A percentile compares a stretch with the other conserved stretches of the same genome.
Conservation (phyloP, 2,329 filamentous ascomycete species). For the Triangularia verruculosa region DNA sequence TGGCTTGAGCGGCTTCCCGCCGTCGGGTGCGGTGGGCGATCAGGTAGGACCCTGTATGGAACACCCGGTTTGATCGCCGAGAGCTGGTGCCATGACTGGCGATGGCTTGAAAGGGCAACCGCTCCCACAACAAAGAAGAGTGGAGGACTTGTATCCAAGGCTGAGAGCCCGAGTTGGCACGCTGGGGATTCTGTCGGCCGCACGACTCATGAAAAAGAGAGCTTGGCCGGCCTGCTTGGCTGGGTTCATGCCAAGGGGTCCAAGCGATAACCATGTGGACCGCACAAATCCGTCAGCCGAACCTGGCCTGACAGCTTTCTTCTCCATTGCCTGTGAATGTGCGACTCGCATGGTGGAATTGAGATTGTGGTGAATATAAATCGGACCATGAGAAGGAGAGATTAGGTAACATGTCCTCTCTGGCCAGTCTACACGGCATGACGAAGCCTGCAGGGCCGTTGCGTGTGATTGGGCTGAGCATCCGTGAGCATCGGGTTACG, state of each 20-base stretch:
- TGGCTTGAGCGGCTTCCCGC: background rate
- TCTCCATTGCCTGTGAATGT: background rate
- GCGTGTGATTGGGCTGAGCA: background rate
- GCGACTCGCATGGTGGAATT: background rate
- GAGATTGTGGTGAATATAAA: background rate
- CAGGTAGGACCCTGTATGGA: background rate
- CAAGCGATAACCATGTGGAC: constrained; percentile 11
- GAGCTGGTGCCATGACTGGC: background rate
- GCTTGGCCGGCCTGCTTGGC: constrained; percentile 15
- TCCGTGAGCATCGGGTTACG: too few relatives aligned
- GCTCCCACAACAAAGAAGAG: too few relatives aligned
- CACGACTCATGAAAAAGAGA: constrained; percentile 18
- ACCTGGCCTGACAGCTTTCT: background rate
- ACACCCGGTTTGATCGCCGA: background rate
- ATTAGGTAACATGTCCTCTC: background rate
- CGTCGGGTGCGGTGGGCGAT: background rate
- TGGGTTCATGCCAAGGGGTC: constrained; percentile 12
- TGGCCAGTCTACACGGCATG: background rate
- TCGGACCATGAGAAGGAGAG: background rate
- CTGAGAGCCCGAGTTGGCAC: constrained; percentile 1
- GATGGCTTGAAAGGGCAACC: too few relatives aligned
- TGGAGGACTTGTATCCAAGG: too few relatives aligned
- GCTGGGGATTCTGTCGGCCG: background rate
- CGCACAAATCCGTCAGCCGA: constrained; percentile 9
- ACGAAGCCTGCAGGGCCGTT: constrained; percentile 6